Base-by-base conservation (phyloP, 2,329 filamentous ascomycete genomes). In the Pseudohalonectria lignicola region DNA sequence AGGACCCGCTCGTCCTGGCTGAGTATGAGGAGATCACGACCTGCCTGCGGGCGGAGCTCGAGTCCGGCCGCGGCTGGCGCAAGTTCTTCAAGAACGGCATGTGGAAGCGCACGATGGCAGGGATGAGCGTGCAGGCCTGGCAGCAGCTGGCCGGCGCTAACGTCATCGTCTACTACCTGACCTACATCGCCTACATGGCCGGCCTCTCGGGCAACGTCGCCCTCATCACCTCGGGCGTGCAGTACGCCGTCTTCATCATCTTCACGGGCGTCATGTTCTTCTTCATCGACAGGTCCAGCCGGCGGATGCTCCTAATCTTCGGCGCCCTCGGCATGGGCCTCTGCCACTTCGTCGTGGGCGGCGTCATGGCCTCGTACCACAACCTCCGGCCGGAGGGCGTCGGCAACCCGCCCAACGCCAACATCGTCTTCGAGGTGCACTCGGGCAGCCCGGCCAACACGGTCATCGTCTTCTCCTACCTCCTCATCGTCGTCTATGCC, bases 401-500 rank as follows among this genome's bases (percentile, higher is more conserved):
- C 2, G 52, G 43, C 39, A 33, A 41, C 41, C 46, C 47, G 38
- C 45, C 47, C 34, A 52, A 51, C 40, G 48, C 49, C n/a, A 77
- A 74, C 47, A 64, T 76, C 15, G 54, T 68, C 37, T 69, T 78
- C 46, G 50, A 54, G 36, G 71, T 78, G 3, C 56, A 49, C 29
- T 25, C 49, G 1, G 74, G 71, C 15, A 42, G 61, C 1, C 63
- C 72, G 11, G 71, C 76, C 16, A 67, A 79, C 49, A 70, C 70
- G 2, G 72, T 82, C 39, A 82, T 82, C 44, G 72, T 73, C 16
- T 79, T 80, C 48, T 75, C 69, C 36, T 81, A 79, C 51, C 63
- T 81, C 13, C 66, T 81, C 41, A 73, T 79, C 48, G 66, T 79
- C 46, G 62, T 76, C 44, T 81, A 81, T 50, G 70, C 73, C 1